phyloP scores from a whole-genome alignment of 1,284 basidiomycete species.

The Retiboletus flavoniger region DNA sequence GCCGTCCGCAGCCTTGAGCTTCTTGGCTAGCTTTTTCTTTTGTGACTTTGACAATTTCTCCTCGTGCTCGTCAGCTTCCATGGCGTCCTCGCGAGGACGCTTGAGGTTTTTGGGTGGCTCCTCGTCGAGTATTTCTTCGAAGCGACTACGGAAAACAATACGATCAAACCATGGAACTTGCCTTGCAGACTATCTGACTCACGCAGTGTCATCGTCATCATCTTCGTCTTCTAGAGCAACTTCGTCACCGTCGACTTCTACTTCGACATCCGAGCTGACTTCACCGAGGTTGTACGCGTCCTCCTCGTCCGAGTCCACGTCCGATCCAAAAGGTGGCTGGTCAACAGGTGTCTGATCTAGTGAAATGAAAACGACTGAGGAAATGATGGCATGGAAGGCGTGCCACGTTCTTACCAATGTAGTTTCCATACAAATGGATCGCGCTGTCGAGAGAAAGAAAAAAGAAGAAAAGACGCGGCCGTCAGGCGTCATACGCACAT shows the following conservation, averaged over 20 bases:
- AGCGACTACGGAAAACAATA: constrained; percentile 47
- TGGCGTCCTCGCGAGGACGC: constrained; percentile 57
- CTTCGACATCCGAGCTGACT: constrained; percentile 76
- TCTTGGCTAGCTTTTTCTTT: constrained; percentile 73
- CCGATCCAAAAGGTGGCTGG: constrained; percentile 44
- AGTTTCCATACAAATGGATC: constrained; percentile 89
- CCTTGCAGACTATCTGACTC: constrained; percentile 19
- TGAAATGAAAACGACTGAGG: background rate
- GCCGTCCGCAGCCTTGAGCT: constrained; percentile 65
- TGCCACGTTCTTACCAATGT: constrained; percentile 59
- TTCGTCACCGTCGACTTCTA: constrained; percentile 62
- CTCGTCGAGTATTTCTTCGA: constrained; percentile 55
- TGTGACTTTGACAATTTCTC: constrained; percentile 51
- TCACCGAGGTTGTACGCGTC: constrained; percentile 65
- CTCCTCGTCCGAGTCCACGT: constrained; percentile 49
- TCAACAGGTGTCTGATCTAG: constrained; percentile 52
- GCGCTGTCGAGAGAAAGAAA: constrained; percentile 45
- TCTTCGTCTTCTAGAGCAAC: constrained; percentile 63
- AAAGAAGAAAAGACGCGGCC: background rate
- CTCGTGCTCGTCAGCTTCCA: constrained; percentile 43
- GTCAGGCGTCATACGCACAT: background rate
- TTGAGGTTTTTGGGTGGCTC: constrained; percentile 43
- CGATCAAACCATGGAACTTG: background rate
- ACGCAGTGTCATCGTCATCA: constrained; percentile 43
- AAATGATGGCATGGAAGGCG: background rate